phyloP scores from a whole-genome alignment of 305 asterid genomes.

The Nicotiana rustica region DNA sequence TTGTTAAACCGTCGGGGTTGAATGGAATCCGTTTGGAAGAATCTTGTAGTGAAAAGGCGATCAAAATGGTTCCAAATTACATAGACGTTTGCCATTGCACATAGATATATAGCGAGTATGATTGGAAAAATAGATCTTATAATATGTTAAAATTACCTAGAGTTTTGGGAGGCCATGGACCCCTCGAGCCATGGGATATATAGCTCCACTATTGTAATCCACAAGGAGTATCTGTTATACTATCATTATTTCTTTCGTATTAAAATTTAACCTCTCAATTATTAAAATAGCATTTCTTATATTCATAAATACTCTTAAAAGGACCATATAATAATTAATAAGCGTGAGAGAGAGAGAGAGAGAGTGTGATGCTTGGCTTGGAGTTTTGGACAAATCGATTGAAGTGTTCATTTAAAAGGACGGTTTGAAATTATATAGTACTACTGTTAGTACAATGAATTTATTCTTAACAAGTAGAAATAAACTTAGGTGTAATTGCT shows the following conservation, averaged over 20 bases:
- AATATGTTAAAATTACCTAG: neutral
- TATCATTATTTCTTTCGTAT: neutral
- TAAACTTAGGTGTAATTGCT: neutral
- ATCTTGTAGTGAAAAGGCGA: too few species aligned
- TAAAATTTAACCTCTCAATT: neutral
- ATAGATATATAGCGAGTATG: neutral
- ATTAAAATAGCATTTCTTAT: neutral
- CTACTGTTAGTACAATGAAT: neutral
- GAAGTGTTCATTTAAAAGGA: slow-evolving; percentile 1
- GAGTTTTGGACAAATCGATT: neutral
- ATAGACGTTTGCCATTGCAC: neutral
- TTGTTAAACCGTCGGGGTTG: too few species aligned
- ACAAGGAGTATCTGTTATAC: neutral
- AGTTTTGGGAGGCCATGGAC: neutral
- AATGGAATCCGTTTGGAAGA: too few species aligned
- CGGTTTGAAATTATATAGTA: neutral
- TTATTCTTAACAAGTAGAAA: neutral
- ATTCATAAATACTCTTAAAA: neutral
- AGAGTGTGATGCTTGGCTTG: neutral
- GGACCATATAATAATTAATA: neutral
- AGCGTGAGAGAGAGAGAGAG: neutral
- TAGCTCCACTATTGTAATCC: neutral
- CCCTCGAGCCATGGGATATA: slow-evolving; percentile 17
- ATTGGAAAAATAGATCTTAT: neutral
- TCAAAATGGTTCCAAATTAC: too few species aligned